Base-by-base conservation (phyloP, 1,284 basidiomycete species). In the Moesziomyces sp. region DNA sequence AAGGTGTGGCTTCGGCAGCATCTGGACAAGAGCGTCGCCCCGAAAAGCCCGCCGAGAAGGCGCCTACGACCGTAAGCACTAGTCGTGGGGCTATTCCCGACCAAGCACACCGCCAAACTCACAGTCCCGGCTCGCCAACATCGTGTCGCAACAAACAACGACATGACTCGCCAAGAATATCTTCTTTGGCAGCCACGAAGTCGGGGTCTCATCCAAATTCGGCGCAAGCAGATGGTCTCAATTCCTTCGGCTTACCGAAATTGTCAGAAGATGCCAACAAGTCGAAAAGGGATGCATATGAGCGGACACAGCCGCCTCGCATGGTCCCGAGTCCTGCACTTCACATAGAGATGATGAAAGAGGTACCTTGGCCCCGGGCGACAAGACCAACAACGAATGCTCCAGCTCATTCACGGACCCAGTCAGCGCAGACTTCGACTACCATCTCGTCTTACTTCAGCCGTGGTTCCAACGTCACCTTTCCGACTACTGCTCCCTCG, bases 301-400 rank as follows among this genome's bases (percentile, higher is more conserved):
- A 23, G 7, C 23, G 33, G 13, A 33, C 18, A 3, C 28, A 52
- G 3, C 30, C 24, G 14, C 45, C 43, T 6, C 33, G 19, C 7
- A 26, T 53, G 3, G 21, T 28, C 9, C 52, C 51, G 1, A 69
- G 66, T 45, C 66, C 66, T 7, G 52, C 52, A 1, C 48, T 69
- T 5, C 52, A 48, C 24, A 42, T 58, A 8, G 43, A 46, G 7
- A 33, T 5, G 16, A 9, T 6, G n/a, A 56, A 40, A 6, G 52
- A 62, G 45, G 55, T 42, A 19, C 16, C 55, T 3, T 62, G 66
- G 59, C 33, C 59, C 6, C 18, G 42, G 3, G 40, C 47, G 14
- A 10, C 30, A 33, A 33, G 13, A 11, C 30, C 30, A 11, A 33
- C 30, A 13, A 13, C 13, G 30, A 13, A 13, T 11, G 30, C 30